Base-by-base conservation (phyloP, 805 yeast species). In the Candida hungchunana region DNA sequence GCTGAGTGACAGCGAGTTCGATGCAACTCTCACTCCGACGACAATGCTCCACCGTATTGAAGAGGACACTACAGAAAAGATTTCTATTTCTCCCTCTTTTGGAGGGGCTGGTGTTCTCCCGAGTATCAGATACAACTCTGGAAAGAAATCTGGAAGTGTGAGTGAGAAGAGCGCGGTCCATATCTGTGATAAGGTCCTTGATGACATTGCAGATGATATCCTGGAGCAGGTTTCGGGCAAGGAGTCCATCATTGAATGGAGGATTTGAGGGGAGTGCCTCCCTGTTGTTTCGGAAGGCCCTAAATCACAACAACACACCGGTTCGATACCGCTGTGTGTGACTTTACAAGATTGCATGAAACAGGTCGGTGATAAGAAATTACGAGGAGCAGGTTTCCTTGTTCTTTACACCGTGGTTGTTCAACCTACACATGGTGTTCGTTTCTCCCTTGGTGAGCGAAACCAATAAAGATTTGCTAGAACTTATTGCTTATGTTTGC, bases 201-300 rank as follows among this genome's bases (percentile, higher is more conserved):
- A 53, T 34, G 46, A 47, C 12, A 47, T 53, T 23, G 58, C 58
- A 3, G 52, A 51, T 18, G 42, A 31, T n/a, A 53, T 53, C 10
- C 17, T 53, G 26, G 34, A 40, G 4, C 40, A 47, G 26, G 51
- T 43, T 11, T 29, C 34, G 12, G 21, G 21, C 11, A 32, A 37
- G 15, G 43, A 44, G 13, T n/a, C 41, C 9, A 18, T 29, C 7
- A 36, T 47, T 29, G 52, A 51, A 5, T 51, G 56, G 56, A 33
- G 42, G 15, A 48, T 51, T 22, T 51, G 42, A 41, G 27, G n/a
- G 15, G n/a, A n/a, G n/a, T n/a, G n/a, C n/a, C n/a, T n/a, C n/a
- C n/a, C n/a, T 20, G 23, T 11, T 10, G 9, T 13, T 14, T 16
- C 19, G 11, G 11, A 20, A 20, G 23, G 8, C 11, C 11, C 23